These are phyloP conservation scores for Rhizopogon sp. DNA, from an alignment of 768 basidiomycete genomes.

Conservation along the genomic window DNA sequence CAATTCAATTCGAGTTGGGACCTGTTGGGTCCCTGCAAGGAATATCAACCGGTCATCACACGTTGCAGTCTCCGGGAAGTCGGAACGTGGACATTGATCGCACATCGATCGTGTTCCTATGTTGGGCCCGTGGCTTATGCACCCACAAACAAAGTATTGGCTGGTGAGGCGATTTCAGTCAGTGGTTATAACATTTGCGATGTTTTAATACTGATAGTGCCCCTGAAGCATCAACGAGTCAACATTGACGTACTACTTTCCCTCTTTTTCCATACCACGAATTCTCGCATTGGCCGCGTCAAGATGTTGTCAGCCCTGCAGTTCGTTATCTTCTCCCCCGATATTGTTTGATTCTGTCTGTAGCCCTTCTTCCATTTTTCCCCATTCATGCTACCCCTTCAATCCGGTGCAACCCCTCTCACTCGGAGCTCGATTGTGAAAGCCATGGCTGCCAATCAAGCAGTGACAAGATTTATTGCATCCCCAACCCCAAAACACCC, in stretches of 20 bases:
- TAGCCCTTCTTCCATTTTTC: conserved; percentile 58
- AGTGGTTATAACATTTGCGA: conserved; percentile 10
- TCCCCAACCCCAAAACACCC: conserved; percentile 9
- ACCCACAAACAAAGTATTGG: conserved; percentile 78
- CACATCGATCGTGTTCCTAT: conserved; percentile 56
- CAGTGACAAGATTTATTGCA: conserved; percentile 68
- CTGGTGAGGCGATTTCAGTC: conserved; percentile 90
- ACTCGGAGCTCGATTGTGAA: conserved; percentile 67
- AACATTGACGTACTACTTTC: conserved; percentile 74
- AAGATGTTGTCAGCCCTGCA: conserved; percentile 88
- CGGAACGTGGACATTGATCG: conserved; percentile 58
- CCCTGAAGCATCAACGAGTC: conserved; percentile 76
- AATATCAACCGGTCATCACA: conserved; percentile 55
- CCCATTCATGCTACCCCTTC: conserved; percentile 67
- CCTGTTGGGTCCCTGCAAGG: conserved; percentile 39
- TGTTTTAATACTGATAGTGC: not conserved
- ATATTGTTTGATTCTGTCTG: not conserved
- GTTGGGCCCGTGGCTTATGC: conserved; percentile 77
- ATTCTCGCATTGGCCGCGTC: conserved; percentile 75
- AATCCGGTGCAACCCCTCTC: conserved; percentile 70
- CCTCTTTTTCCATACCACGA: conserved; percentile 94
- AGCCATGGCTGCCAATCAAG: conserved; percentile 68
- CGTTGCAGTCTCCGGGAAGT: conserved; percentile 60
- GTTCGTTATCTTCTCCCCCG: conserved; percentile 13
- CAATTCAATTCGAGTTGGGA: no score